A percentile compares a stretch with the other conserved stretches of the same genome.
phyloP scores from a whole-genome alignment of 1,139 yeast genomes.

The Lodderomyces elongisporus region DNA sequence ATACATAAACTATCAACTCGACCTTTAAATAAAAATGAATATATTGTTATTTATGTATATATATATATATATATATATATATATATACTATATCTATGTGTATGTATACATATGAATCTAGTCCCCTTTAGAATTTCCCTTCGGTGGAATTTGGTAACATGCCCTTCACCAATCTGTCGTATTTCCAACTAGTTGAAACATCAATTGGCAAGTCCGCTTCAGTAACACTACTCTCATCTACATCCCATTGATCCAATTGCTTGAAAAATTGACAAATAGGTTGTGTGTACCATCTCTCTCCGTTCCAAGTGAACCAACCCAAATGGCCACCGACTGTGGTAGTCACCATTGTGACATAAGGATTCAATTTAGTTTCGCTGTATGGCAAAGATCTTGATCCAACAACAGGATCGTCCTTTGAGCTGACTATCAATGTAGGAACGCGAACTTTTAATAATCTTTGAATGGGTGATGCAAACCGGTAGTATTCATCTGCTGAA shows the following conservation, averaged over 20 bases:
- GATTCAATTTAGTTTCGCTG: slow-evolving; percentile 58
- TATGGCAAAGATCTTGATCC: slow-evolving; percentile 55
- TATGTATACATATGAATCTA: too few relatives aligned
- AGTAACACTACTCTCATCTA: slow-evolving; percentile 11
- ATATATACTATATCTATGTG: too few relatives aligned
- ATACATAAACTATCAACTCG: too few relatives aligned
- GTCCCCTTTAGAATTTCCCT: too few relatives aligned
- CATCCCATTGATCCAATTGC: slow-evolving; percentile 26
- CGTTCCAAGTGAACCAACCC: slow-evolving; percentile 50
- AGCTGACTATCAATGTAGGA: slow-evolving; percentile 46
- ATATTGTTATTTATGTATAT: too few relatives aligned
- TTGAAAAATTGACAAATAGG: slow-evolving; percentile 34
- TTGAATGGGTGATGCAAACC: slow-evolving; percentile 49
- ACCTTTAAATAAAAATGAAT: too few relatives aligned
- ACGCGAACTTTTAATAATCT: slow-evolving; percentile 47
- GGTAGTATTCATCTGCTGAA: slow-evolving; percentile 49
- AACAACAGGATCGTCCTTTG: slow-evolving; percentile 56
- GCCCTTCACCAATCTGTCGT: slow-evolving; percentile 24
- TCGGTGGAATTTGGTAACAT: too few relatives aligned
- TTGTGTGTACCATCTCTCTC: slow-evolving; percentile 50
- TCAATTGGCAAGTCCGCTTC: slow-evolving; percentile 26
- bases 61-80: too few relatives aligned
- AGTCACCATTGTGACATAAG: slow-evolving; percentile 59
- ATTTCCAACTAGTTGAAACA: slow-evolving; percentile 23
- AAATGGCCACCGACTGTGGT: slow-evolving; percentile 86